Evolutionary conservation across 257 asterid species (phyloP).

Genomic region (Hygrophila difformis): DNA sequence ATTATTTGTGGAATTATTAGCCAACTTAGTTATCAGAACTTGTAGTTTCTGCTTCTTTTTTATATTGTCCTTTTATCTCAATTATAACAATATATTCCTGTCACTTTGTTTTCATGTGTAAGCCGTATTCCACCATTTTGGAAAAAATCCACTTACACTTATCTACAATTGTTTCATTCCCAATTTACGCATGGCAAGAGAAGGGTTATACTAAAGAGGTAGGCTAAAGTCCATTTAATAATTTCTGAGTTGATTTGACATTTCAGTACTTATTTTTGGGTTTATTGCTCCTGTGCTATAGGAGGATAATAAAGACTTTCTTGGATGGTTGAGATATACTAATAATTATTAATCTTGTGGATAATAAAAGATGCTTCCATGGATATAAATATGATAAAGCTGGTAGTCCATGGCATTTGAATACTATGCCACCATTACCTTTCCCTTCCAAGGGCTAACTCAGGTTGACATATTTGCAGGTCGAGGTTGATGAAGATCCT

Average conservation of each 20-base stretch:
- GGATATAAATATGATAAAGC: background rate
- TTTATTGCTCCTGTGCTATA: background rate
- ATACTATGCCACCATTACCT: background rate
- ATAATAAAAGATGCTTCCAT: background rate
- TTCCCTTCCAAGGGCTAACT: constrained; percentile 8
- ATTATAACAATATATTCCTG: too few relatives aligned
- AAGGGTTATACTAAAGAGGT: constrained; percentile 97
- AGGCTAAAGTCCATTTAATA: constrained; percentile 5
- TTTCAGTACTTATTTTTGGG: background rate
- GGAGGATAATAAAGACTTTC: background rate
- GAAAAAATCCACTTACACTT: too few relatives aligned
- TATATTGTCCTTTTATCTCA: too few relatives aligned
- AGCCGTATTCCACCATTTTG: too few relatives aligned
- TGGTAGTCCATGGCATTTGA: background rate
- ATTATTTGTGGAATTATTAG: too few relatives aligned
- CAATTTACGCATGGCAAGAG: constrained; percentile 98
- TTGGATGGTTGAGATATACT: background rate
- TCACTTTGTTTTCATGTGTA: too few relatives aligned
- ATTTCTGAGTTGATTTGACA: background rate
- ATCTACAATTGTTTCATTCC: constrained; percentile 98
- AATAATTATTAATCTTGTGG: background rate
- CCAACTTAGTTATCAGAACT: too few relatives aligned
- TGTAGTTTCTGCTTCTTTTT: too few relatives aligned
- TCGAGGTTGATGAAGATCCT: constrained; percentile 90
- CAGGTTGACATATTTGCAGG: constrained; percentile 34